Evolutionary conservation across 2,329 filamentous ascomycete genomes (phyloP), one percentile per base, ranked within the genome.

Genomic region (Trichoderma citrinoviride): DNA sequence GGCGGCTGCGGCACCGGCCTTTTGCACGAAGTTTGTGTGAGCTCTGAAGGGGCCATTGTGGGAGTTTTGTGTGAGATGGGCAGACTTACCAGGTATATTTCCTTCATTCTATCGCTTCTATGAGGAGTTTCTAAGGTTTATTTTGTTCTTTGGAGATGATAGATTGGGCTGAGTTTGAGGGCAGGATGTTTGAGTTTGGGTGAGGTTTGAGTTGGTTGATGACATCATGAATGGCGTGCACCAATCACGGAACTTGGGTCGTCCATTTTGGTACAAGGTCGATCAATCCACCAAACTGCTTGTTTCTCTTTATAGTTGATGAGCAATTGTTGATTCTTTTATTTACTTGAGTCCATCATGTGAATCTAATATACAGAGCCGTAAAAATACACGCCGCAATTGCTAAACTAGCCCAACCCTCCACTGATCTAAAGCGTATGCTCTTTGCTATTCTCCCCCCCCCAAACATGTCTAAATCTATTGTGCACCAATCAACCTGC

Each of bases 1-100:
- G 27, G 92, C 93, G 68, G 93, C 93, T 61, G 90, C 84, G 61
- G 92, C 92, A 64, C 93, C 93, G 53, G 93, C 92, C 91, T 95
- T 29, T 29, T n/a, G n/a, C n/a, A n/a, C n/a, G n/a, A n/a, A n/a
- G n/a, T n/a, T n/a, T n/a, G n/a, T n/a, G n/a, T n/a, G n/a, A n/a
- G n/a, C n/a, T n/a, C n/a, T n/a, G n/a, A n/a, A n/a, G n/a, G n/a
- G n/a, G n/a, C n/a, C n/a, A n/a, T n/a, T n/a, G n/a, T n/a, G n/a
- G n/a, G n/a, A n/a, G n/a, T n/a, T n/a, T n/a, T n/a, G n/a, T n/a
- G n/a, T n/a, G n/a, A n/a, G n/a, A n/a, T n/a, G n/a, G n/a, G 2
- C 3, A 23, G 29, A 33, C 74, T 49, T 67, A 75, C 76, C 55
- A 70, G 68, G 56, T 78, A 77, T 7, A 77, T 69, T 7, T 78